Base-by-base conservation (phyloP, 352 stramenopile species). In the Peronospora tabacina region DNA sequence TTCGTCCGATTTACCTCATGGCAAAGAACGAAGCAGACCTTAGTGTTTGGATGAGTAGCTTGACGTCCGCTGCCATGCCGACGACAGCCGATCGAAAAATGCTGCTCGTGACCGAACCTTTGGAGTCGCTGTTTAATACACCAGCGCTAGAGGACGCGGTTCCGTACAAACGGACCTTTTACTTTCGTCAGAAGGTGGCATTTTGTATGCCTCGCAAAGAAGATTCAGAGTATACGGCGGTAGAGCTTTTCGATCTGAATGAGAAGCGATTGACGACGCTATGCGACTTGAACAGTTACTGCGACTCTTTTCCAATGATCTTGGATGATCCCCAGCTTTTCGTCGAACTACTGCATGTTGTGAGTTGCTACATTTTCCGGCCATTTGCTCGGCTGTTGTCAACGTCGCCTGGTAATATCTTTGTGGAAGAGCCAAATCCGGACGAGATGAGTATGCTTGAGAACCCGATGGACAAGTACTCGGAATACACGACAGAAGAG, bases 201-300 rank as follows among this genome's bases (percentile, higher is more conserved):
- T 92, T 89, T 38, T 87, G 76, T 15, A 54, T 90, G 52, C 82
- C 82, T 2, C 62, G 76, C 8, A 72, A 53, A n/a, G 61, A 73
- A 33, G 79, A 90, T 60, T 58, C 52, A 17, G 49, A 43, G 11
- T 75, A 75, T 32, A 61, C 54, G 8, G 52, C 55, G 0, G 68
- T 64, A 29, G 76, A 92, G 42, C 69, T 87, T n/a, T 92, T 90
- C 37, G 82, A 92, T 65, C 59, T 89, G 50, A 88, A 89, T 44
- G 82, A 92, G 55, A 82, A 82, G 61, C 69, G 81, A 34, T 56
- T 92, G 43, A 92, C 81, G 36, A 87, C 79, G 41, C 61, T 92
- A 49, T 86, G 79, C 38, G 82, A 92, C 42, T 60, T 92, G 24
- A 89, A 92, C 72, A 89, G 66, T 37, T 92, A 92, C 55, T 92